Evolutionary conservation across 345 rosid species (phyloP).

Genomic region (Orychophragmus violaceus): DNA sequence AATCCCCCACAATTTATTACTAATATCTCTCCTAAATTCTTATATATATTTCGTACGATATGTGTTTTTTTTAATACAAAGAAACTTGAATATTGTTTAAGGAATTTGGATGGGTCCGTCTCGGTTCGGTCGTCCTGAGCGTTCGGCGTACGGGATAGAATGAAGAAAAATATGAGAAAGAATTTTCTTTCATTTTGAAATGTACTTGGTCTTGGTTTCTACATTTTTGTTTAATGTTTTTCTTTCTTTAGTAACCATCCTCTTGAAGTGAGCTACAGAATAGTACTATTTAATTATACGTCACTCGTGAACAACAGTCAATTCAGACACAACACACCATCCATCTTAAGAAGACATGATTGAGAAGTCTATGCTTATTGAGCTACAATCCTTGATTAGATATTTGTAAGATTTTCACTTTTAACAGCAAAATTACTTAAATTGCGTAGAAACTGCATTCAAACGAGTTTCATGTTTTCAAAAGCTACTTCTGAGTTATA

Average conservation of each 20-base stretch:
- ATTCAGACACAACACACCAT: neutral
- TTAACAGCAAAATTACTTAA: no score
- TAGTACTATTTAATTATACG: neutral
- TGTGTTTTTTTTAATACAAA: neutral
- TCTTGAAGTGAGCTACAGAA: no score
- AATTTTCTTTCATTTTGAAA: neutral
- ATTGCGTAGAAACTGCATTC: no score
- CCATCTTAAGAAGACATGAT: no score
- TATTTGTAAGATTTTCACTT: no score
- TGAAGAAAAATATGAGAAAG: neutral
- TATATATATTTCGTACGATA: neutral
- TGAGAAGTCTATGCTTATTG: neutral
- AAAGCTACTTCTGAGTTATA: no score
- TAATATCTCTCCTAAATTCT: neutral
- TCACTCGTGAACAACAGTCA: neutral
- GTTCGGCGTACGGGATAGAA: neutral
- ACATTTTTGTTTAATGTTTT: neutral
- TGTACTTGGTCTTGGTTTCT: constrained; percentile 1
- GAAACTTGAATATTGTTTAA: neutral
- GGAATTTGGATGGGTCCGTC: neutral
- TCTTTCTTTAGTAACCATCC: no score
- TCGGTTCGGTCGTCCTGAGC: constrained; percentile 3
- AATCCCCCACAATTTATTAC: neutral
- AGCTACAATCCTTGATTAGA: neutral
- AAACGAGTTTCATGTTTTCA: no score